These are phyloP conservation scores for Babjeviella inositovora DNA, from an alignment of 805 yeast genomes.

Conservation along the genomic window DNA sequence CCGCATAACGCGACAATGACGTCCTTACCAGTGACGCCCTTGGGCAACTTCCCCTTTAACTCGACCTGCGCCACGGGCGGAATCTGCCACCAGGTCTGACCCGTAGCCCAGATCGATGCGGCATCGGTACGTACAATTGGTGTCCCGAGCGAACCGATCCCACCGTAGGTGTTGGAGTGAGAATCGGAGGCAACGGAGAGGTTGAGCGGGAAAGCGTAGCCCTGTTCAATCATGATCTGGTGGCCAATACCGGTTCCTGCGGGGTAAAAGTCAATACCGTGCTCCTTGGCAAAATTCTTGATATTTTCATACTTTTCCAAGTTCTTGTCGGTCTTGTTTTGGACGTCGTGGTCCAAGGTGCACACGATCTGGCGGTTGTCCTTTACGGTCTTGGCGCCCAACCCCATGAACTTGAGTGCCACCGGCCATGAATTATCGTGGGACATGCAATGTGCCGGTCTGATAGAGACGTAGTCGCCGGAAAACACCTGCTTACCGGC, in stretches of 20 bases:
- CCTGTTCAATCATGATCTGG: slow-evolving; percentile 98
- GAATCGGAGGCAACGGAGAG: slow-evolving; percentile 95
- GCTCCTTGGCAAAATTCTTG: slow-evolving; percentile 75
- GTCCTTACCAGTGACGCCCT: slow-evolving; percentile 91
- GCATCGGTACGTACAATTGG: slow-evolving; percentile 98
- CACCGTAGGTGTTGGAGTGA: slow-evolving; percentile 96
- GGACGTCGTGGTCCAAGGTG: slow-evolving; percentile 97
- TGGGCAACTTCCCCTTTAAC: slow-evolving; percentile 63
- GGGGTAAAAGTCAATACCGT: slow-evolving; percentile 92
- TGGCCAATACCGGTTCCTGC: slow-evolving; percentile 99
- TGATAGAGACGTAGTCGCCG: slow-evolving; percentile 91
- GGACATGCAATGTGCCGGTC: slow-evolving; percentile 97
- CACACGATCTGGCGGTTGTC: slow-evolving; percentile 87
- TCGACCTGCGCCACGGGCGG: slow-evolving; percentile 97
- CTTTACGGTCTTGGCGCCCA: slow-evolving; percentile 75
- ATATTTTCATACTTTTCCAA: slow-evolving; percentile 78
- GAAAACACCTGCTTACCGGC: slow-evolving; percentile 60
- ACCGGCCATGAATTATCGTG: slow-evolving; percentile 99
- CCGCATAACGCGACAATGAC: slow-evolving; percentile 96
- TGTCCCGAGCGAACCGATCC: slow-evolving; percentile 89
- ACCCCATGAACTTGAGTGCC: slow-evolving; percentile 87
- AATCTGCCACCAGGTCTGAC: slow-evolving; percentile 99
- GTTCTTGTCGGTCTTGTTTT: slow-evolving; percentile 81
- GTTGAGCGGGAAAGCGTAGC: slow-evolving; percentile 91
- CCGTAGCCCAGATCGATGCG: slow-evolving; percentile 99